phyloP scores from a whole-genome alignment of 2,329 filamentous ascomycete genomes.

The Waltergamsia citrina region DNA sequence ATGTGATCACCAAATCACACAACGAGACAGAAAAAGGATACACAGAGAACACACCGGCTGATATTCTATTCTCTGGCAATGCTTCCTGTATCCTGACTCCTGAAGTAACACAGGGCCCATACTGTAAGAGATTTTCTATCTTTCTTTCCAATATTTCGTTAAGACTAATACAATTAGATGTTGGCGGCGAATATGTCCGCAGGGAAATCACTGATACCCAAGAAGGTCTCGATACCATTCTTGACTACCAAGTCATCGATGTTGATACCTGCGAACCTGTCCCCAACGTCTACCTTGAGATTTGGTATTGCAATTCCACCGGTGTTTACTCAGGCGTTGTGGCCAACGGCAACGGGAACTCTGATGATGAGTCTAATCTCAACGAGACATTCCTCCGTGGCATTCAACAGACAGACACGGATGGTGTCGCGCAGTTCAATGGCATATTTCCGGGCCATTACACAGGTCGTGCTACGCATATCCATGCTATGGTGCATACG shows the following conservation, averaged over 20 bases:
- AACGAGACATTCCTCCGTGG: conserved; percentile 23
- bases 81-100: conserved; percentile 37
- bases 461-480: conserved; percentile 33
- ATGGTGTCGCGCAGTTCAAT: conserved; percentile 32
- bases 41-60: conserved; percentile 16
- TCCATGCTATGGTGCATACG: conserved; percentile 31
- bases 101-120: conserved; percentile 40
- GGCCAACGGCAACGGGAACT: conserved; percentile 32
- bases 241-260: conserved; percentile 34
- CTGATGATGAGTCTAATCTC: conserved; percentile 20
- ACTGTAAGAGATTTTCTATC: conserved; percentile 19
- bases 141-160: background rate
- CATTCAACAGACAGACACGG: conserved; percentile 26
- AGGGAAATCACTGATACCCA: conserved; percentile 29
- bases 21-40: conserved; percentile 25
- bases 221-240: conserved; percentile 25
- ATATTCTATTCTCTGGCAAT: conserved; percentile 25
- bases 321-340: conserved; percentile 34
- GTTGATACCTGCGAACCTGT: conserved; percentile 29
- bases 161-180: conserved; percentile 10
- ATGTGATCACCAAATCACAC: conserved; percentile 20
- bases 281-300: conserved; percentile 27
- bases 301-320: conserved; percentile 35
- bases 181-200: conserved; percentile 21
- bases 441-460: conserved; percentile 36